These are phyloP conservation scores for Angomonas deanei DNA, from an alignment of 208 protist genomes.

Conservation along the genomic window DNA sequence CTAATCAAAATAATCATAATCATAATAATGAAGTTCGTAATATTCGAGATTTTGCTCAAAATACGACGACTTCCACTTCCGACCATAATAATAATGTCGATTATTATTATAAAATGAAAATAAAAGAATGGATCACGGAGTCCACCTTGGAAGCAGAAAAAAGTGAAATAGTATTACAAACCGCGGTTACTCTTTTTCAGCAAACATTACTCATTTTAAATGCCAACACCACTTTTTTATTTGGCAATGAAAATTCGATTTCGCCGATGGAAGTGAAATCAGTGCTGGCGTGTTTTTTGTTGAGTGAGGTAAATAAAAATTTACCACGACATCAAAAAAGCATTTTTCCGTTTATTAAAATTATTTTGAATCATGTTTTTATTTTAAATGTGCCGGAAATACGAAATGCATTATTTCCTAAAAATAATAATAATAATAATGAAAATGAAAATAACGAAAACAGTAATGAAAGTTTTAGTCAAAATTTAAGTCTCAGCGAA, in stretches of 20 bases:
- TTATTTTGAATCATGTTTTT: conserved; percentile 63
- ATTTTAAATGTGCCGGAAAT: conserved; percentile 41
- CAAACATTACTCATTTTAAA: too few species aligned
- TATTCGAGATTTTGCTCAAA: neutral
- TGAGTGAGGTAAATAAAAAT: conserved; percentile 34
- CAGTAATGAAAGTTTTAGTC: neutral
- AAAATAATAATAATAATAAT: neutral
- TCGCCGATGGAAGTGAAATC: conserved; percentile 5
- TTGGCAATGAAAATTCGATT: too few species aligned
- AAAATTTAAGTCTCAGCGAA: neutral
- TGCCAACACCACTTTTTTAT: too few species aligned
- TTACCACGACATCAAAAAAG: conserved; percentile 56
- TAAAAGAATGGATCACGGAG: too few species aligned
- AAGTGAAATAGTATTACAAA: too few species aligned
- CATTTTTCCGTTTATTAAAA: conserved; percentile 42
- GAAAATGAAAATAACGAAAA: neutral
- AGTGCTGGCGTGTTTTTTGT: conserved; percentile 43
- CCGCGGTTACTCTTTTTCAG: too few species aligned
- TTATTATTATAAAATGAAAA: too few species aligned
- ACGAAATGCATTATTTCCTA: neutral
- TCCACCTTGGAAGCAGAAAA: too few species aligned
- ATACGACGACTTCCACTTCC: neutral
- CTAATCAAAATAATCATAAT: conserved; percentile 7
- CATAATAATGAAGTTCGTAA: neutral
- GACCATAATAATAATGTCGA: neutral